Conservation (phyloP, 2,329 filamentous ascomycete genomes). For the Fusarium cyanostomum region DNA sequence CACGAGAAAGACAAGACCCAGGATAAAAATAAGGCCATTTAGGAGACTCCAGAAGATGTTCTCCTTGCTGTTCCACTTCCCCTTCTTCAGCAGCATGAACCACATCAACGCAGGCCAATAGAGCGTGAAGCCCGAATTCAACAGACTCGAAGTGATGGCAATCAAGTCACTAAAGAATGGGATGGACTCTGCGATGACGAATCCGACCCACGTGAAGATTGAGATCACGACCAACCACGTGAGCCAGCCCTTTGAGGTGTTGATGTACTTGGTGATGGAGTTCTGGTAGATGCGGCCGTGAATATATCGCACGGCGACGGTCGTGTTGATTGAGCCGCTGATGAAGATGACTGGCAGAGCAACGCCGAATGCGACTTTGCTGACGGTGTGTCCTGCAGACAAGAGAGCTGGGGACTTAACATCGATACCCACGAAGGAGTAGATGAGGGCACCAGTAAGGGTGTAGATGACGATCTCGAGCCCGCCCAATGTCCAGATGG, state of each 20-base stretch:
- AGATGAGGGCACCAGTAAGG: conserved; percentile 70
- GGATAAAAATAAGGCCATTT: conserved; percentile 28
- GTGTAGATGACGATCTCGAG: conserved; percentile 70
- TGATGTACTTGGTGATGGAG: conserved; percentile 36
- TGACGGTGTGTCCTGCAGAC: conserved; percentile 63
- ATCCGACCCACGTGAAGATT: conserved; percentile 56
- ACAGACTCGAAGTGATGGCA: conserved; percentile 57
- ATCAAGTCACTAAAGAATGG: conserved; percentile 76
- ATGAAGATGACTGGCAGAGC: conserved; percentile 75
- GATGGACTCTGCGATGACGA: conserved; percentile 70
- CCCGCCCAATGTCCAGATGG: conserved; percentile 68
- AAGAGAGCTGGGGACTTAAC: conserved; percentile 72
- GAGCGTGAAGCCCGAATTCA: conserved; percentile 55
- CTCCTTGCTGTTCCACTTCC: conserved; percentile 31
- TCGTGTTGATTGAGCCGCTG: conserved; percentile 70
- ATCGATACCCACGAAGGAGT: conserved; percentile 68
- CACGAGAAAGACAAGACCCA: conserved; percentile 31
- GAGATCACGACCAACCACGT: conserved; percentile 68
- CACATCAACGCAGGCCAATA: conserved; percentile 52
- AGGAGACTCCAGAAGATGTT: conserved; percentile 24
- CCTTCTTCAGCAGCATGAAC: conserved; percentile 49
- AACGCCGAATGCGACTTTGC: conserved; percentile 51
- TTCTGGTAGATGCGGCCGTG: conserved; percentile 45
- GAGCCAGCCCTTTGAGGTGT: conserved; percentile 47
- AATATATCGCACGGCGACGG: conserved; percentile 50